Evolutionary conservation across 148 eudicot species (phyloP).

Genomic region (Camellia lanceoleosa): DNA sequence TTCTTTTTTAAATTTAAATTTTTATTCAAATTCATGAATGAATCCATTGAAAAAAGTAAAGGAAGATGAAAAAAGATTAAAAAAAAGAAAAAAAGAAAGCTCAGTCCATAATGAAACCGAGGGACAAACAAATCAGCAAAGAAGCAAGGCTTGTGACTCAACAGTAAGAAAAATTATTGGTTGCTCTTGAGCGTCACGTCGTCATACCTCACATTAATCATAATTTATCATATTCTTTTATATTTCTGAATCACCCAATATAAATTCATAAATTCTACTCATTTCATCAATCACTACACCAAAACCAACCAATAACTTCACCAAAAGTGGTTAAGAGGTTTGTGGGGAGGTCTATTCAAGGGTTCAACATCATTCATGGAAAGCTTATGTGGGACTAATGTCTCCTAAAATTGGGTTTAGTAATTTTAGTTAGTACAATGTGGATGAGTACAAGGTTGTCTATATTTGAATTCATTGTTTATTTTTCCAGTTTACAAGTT

Average conservation of each 20-base stretch:
- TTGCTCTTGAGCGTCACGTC: no score
- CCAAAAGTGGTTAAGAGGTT: no score
- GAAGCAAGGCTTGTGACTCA: background rate
- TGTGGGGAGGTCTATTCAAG: background rate
- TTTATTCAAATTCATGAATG: background rate
- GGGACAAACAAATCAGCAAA: background rate
- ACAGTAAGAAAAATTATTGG: background rate
- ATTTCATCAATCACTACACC: no score
- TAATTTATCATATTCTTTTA: no score
- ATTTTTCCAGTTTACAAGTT: background rate
- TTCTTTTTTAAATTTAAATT: no score
- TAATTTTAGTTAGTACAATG: background rate
- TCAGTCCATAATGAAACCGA: background rate
- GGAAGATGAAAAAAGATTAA: background rate
- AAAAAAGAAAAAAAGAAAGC: background rate
- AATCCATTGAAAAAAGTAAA: conserved; percentile 7
- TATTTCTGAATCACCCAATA: no score
- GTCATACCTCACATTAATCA: no score
- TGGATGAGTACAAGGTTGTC: background rate
- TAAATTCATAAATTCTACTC: no score
- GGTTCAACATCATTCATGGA: conserved; percentile 4
- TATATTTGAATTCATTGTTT: background rate
- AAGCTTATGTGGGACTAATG: background rate
- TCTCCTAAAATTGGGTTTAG: conserved; percentile 2
- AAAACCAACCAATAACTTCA: no score